Conservation (phyloP, 805 yeast species). For the Pichia deserticola region DNA sequence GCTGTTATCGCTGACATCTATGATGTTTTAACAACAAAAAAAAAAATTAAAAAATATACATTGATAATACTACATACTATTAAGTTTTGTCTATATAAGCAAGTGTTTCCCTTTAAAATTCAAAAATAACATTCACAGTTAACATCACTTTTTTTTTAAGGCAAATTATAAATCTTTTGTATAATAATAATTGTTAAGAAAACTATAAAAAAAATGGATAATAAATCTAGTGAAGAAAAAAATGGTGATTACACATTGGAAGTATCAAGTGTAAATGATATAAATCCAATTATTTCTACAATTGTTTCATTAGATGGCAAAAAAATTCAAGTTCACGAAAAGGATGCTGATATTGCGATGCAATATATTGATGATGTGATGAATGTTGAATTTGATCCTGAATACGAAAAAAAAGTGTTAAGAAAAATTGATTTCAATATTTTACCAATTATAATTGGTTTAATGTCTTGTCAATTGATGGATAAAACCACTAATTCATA, state of each 20-base stretch:
- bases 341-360: constrained; percentile 12
- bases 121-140: too few species aligned
- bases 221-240: not conserved
- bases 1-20: too few species aligned
- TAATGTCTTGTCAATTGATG: constrained; percentile 27
- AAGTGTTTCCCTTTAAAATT: too few species aligned
- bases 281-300: constrained; percentile 8
- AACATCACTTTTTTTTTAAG: not conserved
- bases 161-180: not conserved
- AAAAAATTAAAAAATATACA: too few species aligned
- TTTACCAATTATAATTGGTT: constrained; percentile 25
- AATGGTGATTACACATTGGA: not conserved
- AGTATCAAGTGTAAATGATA: not conserved
- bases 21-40: too few species aligned
- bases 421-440: constrained; percentile 30
- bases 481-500: constrained; percentile 38
- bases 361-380: constrained; percentile 13
- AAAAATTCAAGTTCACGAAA: constrained; percentile 3
- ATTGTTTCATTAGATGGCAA: constrained; percentile 6
- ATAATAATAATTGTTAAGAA: not conserved
- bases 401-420: constrained; percentile 9
- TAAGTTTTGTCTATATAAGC: too few species aligned
- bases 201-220: not conserved
- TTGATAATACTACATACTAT: too few species aligned
- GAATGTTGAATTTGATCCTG: constrained; percentile 6